These are phyloP conservation scores for Fusarium paranaense DNA, from an alignment of 2,329 filamentous ascomycete genomes.

Conservation along the genomic window DNA sequence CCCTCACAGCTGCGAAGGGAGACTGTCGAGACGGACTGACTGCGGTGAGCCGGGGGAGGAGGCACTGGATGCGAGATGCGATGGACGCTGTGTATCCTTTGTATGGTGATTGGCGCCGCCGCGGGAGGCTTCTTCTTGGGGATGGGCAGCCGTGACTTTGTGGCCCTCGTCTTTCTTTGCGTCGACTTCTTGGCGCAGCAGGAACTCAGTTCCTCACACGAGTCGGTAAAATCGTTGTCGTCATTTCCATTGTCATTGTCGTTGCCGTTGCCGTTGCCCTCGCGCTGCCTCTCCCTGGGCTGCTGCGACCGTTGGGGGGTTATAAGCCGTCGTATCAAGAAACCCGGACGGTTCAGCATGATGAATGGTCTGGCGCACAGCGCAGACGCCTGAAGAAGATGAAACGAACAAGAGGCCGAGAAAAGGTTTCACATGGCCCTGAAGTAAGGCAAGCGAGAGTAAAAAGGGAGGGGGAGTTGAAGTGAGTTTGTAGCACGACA, in stretches of 20 bases:
- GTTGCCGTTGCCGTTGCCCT: not conserved
- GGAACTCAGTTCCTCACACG: conserved; percentile 35
- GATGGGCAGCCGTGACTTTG: conserved; percentile 40
- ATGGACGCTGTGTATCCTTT: conserved; percentile 53
- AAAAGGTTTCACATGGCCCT: conserved; percentile 36
- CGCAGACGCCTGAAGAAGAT: conserved; percentile 22
- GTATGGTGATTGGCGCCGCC: conserved; percentile 45
- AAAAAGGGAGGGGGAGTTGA: conserved; percentile 7
- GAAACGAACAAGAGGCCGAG: conserved; percentile 17
- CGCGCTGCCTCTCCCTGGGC: not conserved
- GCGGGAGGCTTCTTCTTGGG: conserved; percentile 29
- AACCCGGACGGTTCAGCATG: conserved; percentile 38
- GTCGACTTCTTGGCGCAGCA: conserved; percentile 29
- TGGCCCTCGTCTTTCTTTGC: conserved; percentile 25
- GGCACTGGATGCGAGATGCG: conserved; percentile 53
- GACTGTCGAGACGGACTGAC: conserved; percentile 54
- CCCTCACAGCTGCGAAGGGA: conserved; percentile 60
- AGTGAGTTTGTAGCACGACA: conserved; percentile 33
- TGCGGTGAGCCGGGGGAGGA: conserved; percentile 52
- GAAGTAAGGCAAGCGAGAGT: not conserved
- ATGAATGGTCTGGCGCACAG: conserved; percentile 19
- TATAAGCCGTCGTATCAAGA: conserved; percentile 42
- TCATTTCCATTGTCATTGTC: conserved; percentile 20
- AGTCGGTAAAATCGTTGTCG: conserved; percentile 25
- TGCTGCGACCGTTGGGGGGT: conserved; percentile 28